Evolutionary conservation across 2,329 filamentous ascomycete genomes (phyloP), one percentile per base, ranked within the genome.

Genomic region (Spiromastix sp.): DNA sequence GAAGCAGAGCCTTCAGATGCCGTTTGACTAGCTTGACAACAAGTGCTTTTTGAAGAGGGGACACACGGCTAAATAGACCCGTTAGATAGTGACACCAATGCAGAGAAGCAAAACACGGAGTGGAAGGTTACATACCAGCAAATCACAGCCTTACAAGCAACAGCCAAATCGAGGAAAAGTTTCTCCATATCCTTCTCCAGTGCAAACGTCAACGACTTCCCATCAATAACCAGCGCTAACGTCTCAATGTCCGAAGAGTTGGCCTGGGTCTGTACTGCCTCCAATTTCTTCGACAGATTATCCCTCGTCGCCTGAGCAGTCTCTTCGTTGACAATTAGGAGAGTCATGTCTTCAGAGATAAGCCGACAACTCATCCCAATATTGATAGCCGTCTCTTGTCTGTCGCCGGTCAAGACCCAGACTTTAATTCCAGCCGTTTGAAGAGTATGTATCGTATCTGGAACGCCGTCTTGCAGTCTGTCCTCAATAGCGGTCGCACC

Each of bases 281-380:
- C 83, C 10, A 93, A 70, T 56, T 98, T 98, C 70, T 95, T 96
- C 46, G 84, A 75, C 17, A 98, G 67, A 50, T 94, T 96, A 52
- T 91, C 82, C 33, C 84, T 72, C 3, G 91, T 96, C 4, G 77
- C 83, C 22, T 71, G 68, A 10, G 85, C 72, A 32, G 67, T 72
- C 49, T 96, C 87, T 55, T 98, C 91, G 52, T 98, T 98, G 52
- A 98, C 74, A 48, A 98, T 95, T 36, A 98, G 67, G 8, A 98
- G 72, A 53, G 91, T 94, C 91, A 98, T 98, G 50, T 98, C 93
- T 61, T 98, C 91, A 47, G 86, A 94, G 41, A 98, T 85, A 32
- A 98, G 73, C 64, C 96, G 96, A 65, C 91, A 98, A 57, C 86
- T 95, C 91, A 98, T 98, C 45, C 93, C 91, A 47, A 98, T 98